Evolutionary conservation across 140 eudicot species (phyloP).

Genomic region (Erigeron philadelphicus): DNA sequence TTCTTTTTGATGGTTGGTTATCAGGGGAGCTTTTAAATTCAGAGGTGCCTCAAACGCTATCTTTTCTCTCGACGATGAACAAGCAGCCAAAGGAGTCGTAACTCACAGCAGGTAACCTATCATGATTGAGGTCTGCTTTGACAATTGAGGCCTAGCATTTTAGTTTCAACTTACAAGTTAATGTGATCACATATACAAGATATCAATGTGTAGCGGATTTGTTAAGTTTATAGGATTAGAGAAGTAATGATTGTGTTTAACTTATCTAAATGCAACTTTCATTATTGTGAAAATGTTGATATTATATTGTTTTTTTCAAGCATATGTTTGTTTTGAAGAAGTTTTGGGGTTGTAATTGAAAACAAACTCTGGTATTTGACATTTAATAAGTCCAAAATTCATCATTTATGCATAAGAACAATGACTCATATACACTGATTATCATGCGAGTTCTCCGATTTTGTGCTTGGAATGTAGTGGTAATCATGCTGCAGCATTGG

Average conservation of each 20-base stretch:
- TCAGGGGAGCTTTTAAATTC: constrained; percentile 92
- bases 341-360: neutral
- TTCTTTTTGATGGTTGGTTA: constrained; percentile 28
- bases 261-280: neutral
- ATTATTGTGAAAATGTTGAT: neutral
- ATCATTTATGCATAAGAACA: neutral
- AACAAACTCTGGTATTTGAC: neutral
- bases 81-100: constrained; percentile 91
- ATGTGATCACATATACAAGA: neutral
- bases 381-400: neutral
- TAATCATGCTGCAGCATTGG: constrained; percentile 95
- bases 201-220: neutral
- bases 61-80: constrained; percentile 62
- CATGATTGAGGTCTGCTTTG: neutral
- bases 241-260: neutral
- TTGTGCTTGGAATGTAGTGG: constrained; percentile 51
- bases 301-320: neutral
- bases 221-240: neutral
- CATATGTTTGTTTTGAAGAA: constrained; percentile 5
- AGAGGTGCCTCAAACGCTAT: constrained; percentile 95
- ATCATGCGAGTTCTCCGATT: constrained; percentile 8
- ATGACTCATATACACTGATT: neutral
- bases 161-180: neutral
- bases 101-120: constrained; percentile 91
- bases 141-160: constrained; percentile 5